Base-by-base conservation (phyloP, 1,139 yeast genomes). In the Nakaseomyces bracarensis region DNA sequence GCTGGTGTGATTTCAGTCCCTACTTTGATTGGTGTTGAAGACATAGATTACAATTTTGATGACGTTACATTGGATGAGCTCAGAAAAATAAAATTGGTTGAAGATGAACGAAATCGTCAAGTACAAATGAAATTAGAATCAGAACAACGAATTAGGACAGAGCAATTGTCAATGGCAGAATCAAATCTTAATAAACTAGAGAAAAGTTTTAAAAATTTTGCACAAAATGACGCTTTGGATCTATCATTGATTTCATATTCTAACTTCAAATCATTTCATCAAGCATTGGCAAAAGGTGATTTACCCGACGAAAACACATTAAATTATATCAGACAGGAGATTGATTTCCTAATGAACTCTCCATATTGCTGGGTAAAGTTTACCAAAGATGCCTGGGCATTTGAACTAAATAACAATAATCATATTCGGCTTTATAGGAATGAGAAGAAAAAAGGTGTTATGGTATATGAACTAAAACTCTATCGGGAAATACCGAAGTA, bases 1-100 rank as follows among this genome's bases (percentile, higher is more conserved):
- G 67, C 71, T 0, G 87, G 87, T 1, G 68, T 83, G 6, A 71
- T 72, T 16, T 70, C 85, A 0, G 71, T 76, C 1, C 85, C 94
- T 0, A 70, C 78, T 0, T 61, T 86, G 15, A 68, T 70, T 31
- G 82, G 79, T 0, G 60, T 68, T n/a, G 49, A 50, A 14, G 41
- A 42, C 19, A 54, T 73, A 3, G 61, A 67, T 0, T 68, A 61
- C 19, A 57, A 53, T 38, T 49, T 67, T 8, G 55, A 69, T 30
- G 71, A 67, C 2, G 64, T 66, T 28, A 57, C 69, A 0, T 50
- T 65, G 33, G 49, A 52, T 10, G 64, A 64, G 14, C 50, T 65
- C 46, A 50, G 52, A 16, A 46, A 50, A 16, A 61, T 67, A 11
- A 55, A 65, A 23, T 46, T 53, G 15, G 54, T 58, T 27, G 62